Percentiles rank a stretch among this genome's conserved stretches.
Evolutionary conservation across 2,329 filamentous ascomycete genomes (phyloP).

Genomic region (Diaporthe citri): DNA sequence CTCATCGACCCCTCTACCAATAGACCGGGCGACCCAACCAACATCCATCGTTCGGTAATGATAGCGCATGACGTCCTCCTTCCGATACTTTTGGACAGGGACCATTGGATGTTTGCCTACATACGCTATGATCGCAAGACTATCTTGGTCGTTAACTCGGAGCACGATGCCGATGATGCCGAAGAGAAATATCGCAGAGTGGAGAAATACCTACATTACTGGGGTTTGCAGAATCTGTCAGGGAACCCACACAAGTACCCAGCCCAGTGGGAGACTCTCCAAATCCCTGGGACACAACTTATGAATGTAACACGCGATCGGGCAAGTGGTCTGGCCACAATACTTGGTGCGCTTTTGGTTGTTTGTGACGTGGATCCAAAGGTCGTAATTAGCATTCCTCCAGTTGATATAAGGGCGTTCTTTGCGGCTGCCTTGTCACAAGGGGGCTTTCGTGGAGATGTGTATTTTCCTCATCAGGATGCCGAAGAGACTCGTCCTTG

Average conservation of each 20-base stretch:
- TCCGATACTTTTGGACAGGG: background rate
- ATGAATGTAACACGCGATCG: background rate
- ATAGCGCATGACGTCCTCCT: background rate
- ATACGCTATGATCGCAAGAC: background rate
- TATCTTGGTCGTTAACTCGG: background rate
- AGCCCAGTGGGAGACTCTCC: background rate
- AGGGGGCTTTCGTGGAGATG: background rate
- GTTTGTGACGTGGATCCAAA: background rate
- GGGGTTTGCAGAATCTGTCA: background rate
- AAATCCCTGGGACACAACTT: background rate
- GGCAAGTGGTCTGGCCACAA: background rate
- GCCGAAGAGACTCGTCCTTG: background rate
- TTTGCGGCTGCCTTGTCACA: background rate
- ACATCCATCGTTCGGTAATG: background rate
- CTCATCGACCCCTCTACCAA: background rate
- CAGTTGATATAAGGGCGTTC: background rate
- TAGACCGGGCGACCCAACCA: background rate
- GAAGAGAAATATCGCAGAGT: background rate
- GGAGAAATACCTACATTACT: background rate
- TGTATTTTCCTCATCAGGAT: background rate
- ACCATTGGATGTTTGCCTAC: background rate
- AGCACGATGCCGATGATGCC: background rate
- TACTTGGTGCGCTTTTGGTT: background rate
- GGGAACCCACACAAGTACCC: background rate
- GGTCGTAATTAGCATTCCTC: accelerated